Percentiles rank a stretch among this genome's conserved stretches.
Evolutionary conservation across 345 rosid genomes (phyloP).

Genomic region (Euclidium syriacum): DNA sequence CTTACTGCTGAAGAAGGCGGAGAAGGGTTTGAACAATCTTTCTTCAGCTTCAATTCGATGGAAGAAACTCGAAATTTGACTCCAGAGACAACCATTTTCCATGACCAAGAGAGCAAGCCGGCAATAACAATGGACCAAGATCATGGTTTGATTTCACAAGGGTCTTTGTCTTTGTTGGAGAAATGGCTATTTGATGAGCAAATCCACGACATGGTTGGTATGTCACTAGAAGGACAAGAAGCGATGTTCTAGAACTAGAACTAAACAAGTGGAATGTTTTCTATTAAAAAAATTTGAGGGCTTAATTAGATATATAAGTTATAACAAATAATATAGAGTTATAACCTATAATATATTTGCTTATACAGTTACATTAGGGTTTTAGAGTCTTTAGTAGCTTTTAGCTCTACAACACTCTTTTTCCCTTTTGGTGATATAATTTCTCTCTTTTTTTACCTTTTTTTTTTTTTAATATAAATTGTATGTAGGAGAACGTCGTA

Average conservation of each 20-base stretch:
- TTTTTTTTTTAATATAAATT: neutral
- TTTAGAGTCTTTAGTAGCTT: slow-evolving; percentile 29
- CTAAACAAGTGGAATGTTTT: neutral
- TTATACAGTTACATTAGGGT: slow-evolving; percentile 20
- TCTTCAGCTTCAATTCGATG: slow-evolving; percentile 45
- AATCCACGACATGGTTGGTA: slow-evolving; percentile 32
- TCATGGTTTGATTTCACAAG: slow-evolving; percentile 30
- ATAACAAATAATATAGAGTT: slow-evolving; percentile 19
- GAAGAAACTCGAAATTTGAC: slow-evolving; percentile 31
- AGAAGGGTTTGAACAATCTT: slow-evolving; percentile 31
- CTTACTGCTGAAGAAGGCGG: slow-evolving; percentile 9
- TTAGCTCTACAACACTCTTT: slow-evolving; percentile 30
- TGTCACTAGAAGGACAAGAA: slow-evolving; percentile 38
- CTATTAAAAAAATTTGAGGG: neutral
- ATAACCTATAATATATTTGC: slow-evolving; percentile 14
- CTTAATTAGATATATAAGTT: slow-evolving; percentile 13
- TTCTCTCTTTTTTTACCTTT: neutral
- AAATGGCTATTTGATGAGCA: slow-evolving; percentile 70
- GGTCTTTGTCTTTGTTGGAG: slow-evolving; percentile 54
- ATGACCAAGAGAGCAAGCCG: slow-evolving; percentile 47
- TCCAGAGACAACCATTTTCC: slow-evolving; percentile 40
- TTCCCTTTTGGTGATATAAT: slow-evolving; percentile 17
- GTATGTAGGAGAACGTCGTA: slow-evolving; percentile 10
- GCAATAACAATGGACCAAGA: slow-evolving; percentile 26
- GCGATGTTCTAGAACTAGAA: slow-evolving; percentile 34